Conservation (phyloP, 306 rosid species). For the Betula pendula region DNA sequence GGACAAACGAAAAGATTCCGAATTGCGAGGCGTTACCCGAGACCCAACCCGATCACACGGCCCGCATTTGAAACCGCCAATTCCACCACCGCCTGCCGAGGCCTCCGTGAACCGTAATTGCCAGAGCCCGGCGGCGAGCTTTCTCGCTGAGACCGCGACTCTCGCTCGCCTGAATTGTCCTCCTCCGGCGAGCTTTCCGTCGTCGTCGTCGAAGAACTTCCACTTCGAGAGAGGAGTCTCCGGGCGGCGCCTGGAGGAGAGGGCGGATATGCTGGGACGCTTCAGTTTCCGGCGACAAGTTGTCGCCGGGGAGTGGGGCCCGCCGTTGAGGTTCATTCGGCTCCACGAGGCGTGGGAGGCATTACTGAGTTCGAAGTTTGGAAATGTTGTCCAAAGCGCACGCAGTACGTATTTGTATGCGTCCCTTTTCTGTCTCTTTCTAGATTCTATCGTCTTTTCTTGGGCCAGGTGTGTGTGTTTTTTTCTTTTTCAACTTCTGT, state of each 20-base stretch:
- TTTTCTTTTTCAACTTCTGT: no score
- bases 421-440: no score
- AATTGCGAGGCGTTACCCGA: conserved; percentile 30
- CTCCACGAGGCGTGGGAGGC: conserved; percentile 25
- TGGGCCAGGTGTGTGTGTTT: no score
- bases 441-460: no score
- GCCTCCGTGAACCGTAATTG: conserved; percentile 33
- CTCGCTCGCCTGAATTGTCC: conserved; percentile 18
- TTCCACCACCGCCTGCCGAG: conserved; percentile 18
- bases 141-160: conserved; percentile 46
- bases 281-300: conserved; percentile 28
- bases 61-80: neutral
- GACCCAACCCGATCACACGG: neutral
- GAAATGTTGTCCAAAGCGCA: neutral
- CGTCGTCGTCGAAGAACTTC: conserved; percentile 17
- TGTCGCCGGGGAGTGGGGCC: conserved; percentile 12
- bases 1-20: neutral
- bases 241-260: conserved; percentile 13
- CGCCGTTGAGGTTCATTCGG: conserved; percentile 26
- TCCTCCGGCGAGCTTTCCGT: conserved; percentile 1
- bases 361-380: conserved; percentile 11
- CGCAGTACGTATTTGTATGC: no score
- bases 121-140: conserved; percentile 70
- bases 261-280: neutral
- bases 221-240: conserved; percentile 27